A percentile compares a stretch with the other conserved stretches of the same genome.
Conservation (phyloP, 2,329 filamentous ascomycete species). For the Bipolaris bicolor region DNA sequence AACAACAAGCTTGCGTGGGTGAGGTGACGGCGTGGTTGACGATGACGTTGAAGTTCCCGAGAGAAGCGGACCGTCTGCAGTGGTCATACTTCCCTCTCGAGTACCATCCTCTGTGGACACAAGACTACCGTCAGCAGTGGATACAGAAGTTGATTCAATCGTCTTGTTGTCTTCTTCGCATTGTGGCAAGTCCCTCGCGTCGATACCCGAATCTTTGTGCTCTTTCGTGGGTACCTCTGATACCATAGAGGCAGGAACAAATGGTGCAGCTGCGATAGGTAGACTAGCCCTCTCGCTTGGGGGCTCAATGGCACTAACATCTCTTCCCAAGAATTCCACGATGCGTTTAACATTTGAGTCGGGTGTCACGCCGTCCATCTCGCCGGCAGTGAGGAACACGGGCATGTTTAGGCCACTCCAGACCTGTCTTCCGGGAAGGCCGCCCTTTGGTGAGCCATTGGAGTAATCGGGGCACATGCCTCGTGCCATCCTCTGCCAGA, state of each 20-base stretch:
- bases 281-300: constrained; percentile 48
- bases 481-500: constrained; percentile 81
- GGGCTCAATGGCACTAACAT: constrained; percentile 42
- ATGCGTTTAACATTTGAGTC: constrained; percentile 74
- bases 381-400: constrained; percentile 78
- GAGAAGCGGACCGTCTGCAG: constrained; percentile 16
- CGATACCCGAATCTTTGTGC: constrained; percentile 45
- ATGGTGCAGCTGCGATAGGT: constrained; percentile 58
- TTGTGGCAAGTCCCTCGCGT: constrained; percentile 36
- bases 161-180: constrained; percentile 24
- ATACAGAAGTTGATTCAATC: constrained; percentile 22
- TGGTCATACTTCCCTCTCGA: constrained; percentile 42
- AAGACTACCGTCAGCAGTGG: constrained; percentile 25
- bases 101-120: constrained; percentile 32
- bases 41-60: constrained; percentile 4
- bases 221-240: constrained; percentile 30
- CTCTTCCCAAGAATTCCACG: constrained; percentile 50
- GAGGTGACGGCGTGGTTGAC: constrained; percentile 27
- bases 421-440: constrained; percentile 70
- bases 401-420: constrained; percentile 78
- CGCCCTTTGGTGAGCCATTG: constrained; percentile 61
- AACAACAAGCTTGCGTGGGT: constrained; percentile 56
- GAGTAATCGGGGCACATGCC: constrained; percentile 70
- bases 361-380: constrained; percentile 77
- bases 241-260: constrained; percentile 45